Percentiles rank a stretch among this genome's conserved stretches.
Conservation (phyloP, 2,329 filamentous ascomycete genomes). For the Curvularia hawaiiensis region DNA sequence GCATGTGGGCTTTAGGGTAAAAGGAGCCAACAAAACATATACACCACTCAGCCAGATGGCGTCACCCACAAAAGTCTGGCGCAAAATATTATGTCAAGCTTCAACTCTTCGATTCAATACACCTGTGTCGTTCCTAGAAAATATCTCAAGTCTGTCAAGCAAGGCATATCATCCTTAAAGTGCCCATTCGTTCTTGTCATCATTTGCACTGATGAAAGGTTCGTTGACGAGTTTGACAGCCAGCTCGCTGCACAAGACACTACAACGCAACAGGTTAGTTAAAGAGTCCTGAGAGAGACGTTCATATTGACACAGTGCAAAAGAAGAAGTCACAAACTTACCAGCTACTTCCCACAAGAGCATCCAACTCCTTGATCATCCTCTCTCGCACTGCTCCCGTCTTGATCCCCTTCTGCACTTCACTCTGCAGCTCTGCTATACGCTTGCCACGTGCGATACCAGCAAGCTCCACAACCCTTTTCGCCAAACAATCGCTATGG, state of each 20-base stretch:
- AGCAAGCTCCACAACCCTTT: constrained; percentile 80
- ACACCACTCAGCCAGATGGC: neutral
- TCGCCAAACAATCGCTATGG: constrained; percentile 91
- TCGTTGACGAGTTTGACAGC: constrained; percentile 94
- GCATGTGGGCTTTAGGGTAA: neutral
- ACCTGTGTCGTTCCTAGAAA: neutral
- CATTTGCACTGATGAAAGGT: constrained; percentile 78
- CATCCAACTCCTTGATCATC: constrained; percentile 87
- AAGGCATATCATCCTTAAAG: constrained; percentile 35
- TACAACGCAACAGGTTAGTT: constrained; percentile 46
- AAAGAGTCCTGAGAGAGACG: neutral
- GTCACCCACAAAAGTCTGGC: neutral
- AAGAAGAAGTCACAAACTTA: constrained; percentile 52
- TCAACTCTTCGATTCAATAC: neutral
- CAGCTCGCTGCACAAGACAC: constrained; percentile 92
- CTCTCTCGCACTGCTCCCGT: constrained; percentile 75
- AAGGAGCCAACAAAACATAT: constrained; percentile 6
- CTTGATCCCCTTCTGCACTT: constrained; percentile 77
- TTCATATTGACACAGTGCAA: neutral
- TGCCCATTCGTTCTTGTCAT: constrained; percentile 82
- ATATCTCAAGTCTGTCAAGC: neutral
- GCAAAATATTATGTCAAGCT: neutral
- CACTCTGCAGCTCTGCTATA: constrained; percentile 83
- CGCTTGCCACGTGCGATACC: constrained; percentile 76
- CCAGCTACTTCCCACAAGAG: constrained; percentile 89